phyloP scores from a whole-genome alignment of 1,284 basidiomycete genomes.

The Moesziomyces antarcticus region DNA sequence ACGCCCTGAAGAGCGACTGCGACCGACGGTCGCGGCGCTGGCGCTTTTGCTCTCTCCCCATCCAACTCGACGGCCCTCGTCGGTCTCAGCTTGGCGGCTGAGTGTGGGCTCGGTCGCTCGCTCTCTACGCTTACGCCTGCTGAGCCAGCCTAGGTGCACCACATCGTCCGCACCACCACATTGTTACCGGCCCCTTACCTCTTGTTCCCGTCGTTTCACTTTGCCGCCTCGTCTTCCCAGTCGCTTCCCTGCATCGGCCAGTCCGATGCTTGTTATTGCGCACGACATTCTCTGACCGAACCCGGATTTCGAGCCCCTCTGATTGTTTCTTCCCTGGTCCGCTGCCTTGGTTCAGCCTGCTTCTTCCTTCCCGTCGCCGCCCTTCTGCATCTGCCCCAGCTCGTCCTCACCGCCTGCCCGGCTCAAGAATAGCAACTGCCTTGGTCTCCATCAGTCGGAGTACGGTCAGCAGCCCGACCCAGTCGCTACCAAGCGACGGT shows the following conservation, averaged over 20 bases:
- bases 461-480: too few relatives aligned
- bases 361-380: neutral
- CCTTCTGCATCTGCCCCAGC: too few relatives aligned
- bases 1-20: neutral
- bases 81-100: too few relatives aligned
- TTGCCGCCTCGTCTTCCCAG: neutral
- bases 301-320: neutral
- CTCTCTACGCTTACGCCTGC: too few relatives aligned
- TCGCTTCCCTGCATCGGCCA: neutral
- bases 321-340: neutral
- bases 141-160: neutral
- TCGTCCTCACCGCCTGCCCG: too few relatives aligned
- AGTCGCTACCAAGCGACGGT: too few relatives aligned
- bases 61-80: constrained; percentile 1
- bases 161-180: too few relatives aligned
- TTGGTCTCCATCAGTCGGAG: too few relatives aligned
- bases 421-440: too few relatives aligned
- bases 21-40: neutral
- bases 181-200: too few relatives aligned
- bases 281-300: neutral
- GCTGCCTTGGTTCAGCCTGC: neutral
- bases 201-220: neutral
- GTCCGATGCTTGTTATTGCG: neutral
- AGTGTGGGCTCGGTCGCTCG: too few relatives aligned
- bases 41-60: neutral